Evolutionary conservation across 192 early-diverging fungal genomes (phyloP).

Genomic region (Kappamyces sp.): DNA sequence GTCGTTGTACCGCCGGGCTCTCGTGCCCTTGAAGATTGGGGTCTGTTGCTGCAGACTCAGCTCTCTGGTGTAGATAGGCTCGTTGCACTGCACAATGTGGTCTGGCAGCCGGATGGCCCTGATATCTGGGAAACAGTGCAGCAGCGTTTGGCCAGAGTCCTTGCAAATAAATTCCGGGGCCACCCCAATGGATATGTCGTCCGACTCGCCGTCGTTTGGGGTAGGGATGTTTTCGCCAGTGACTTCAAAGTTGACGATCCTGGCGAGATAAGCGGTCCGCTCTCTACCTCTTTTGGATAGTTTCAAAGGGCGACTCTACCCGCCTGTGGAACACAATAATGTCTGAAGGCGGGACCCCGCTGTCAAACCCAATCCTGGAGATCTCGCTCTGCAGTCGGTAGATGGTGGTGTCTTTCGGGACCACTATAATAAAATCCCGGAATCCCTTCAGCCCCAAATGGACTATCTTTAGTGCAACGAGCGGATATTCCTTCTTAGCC

Average conservation of each 20-base stretch:
- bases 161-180: not conserved
- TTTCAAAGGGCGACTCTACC: too few relatives aligned
- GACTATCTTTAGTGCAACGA: not conserved
- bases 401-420: conserved; percentile 13
- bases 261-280: too few relatives aligned
- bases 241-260: too few relatives aligned
- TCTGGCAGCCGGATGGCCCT: not conserved
- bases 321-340: conserved; percentile 1
- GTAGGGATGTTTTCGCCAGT: too few relatives aligned
- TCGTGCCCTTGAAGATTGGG: too few relatives aligned
- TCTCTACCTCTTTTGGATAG: too few relatives aligned
- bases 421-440: not conserved
- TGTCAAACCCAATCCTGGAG: not conserved
- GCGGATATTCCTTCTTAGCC: not conserved
- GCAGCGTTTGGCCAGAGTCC: not conserved
- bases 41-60: too few relatives aligned
- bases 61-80: too few relatives aligned
- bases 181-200: conserved; percentile 2
- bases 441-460: conserved; percentile 7
- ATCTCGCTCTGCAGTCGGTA: conserved; percentile 10
- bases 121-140: conserved; percentile 6
- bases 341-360: not conserved
- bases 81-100: not conserved
- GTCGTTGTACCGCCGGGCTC: too few relatives aligned
- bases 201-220: too few relatives aligned